Evolutionary conservation across 2,329 filamentous ascomycete species (phyloP).

Genomic region (Exophiala aquamarina): DNA sequence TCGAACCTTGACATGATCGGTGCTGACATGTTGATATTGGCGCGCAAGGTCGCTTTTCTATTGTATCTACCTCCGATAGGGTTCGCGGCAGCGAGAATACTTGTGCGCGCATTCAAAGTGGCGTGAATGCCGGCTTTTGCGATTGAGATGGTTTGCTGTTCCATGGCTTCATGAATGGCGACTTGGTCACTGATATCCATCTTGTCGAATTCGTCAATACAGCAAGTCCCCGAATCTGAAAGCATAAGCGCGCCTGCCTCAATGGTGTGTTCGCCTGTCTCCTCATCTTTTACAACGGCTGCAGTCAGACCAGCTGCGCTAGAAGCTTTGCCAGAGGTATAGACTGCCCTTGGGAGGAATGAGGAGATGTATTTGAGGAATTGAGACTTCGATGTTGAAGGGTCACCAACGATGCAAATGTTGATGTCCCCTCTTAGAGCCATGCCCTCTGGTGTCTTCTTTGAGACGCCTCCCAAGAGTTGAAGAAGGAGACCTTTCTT

Average conservation of each 20-base stretch:
- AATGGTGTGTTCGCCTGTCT: slow-evolving; percentile 98
- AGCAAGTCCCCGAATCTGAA: slow-evolving; percentile 93
- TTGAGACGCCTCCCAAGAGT: slow-evolving; percentile 92
- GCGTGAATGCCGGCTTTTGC: slow-evolving; percentile 98
- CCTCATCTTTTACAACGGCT: slow-evolving; percentile 95
- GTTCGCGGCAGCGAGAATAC: slow-evolving; percentile 93
- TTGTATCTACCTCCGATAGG: slow-evolving; percentile 96
- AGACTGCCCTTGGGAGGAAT: slow-evolving; percentile 93
- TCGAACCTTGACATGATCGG: slow-evolving; percentile 99
- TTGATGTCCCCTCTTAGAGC: slow-evolving; percentile 95
- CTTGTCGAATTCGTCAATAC: slow-evolving; percentile 99
- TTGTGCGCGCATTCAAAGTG: slow-evolving; percentile 91
- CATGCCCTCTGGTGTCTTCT: slow-evolving; percentile 91
- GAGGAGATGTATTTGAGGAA: slow-evolving; percentile 93
- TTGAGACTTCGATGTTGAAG: slow-evolving; percentile 95
- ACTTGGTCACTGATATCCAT: slow-evolving; percentile 98
- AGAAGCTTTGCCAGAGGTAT: slow-evolving; percentile 96
- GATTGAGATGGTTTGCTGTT: slow-evolving; percentile 99
- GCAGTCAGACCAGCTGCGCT: slow-evolving; percentile 96
- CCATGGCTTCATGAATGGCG: slow-evolving; percentile 99
- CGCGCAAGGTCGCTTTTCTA: slow-evolving; percentile 85
- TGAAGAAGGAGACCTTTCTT: slow-evolving; percentile 96
- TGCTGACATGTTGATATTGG: slow-evolving; percentile 98
- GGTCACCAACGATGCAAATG: slow-evolving; percentile 96
- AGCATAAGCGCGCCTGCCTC: slow-evolving; percentile 98